phyloP scores from a whole-genome alignment of 345 rosid genomes.

The Anastatica hierochuntica region DNA sequence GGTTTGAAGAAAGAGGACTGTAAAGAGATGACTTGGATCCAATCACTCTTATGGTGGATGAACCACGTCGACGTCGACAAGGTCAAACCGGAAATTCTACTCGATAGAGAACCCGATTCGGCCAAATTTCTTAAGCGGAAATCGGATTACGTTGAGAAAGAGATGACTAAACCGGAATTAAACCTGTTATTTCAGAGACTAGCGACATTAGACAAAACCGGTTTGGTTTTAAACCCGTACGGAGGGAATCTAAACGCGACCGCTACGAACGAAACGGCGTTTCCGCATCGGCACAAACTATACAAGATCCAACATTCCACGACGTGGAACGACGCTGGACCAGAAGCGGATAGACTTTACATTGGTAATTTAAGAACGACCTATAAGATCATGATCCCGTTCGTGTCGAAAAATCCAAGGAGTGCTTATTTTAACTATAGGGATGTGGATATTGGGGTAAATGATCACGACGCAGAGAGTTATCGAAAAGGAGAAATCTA shows the following conservation, averaged over 20 bases:
- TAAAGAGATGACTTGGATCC: constrained; percentile 40
- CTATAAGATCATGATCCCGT: constrained; percentile 33
- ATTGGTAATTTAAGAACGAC: constrained; percentile 28
- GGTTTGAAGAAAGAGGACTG: constrained; percentile 34
- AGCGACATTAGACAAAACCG: constrained; percentile 7
- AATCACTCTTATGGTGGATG: constrained; percentile 30
- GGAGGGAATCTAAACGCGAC: constrained; percentile 50
- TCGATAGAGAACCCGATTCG: constrained; percentile 19
- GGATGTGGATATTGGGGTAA: constrained; percentile 54
- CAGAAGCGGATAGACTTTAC: constrained; percentile 20
- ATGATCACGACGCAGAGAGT: constrained; percentile 20
- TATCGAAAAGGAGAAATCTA: constrained; percentile 38
- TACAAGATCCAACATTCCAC: constrained; percentile 34
- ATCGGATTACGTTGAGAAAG: constrained; percentile 41
- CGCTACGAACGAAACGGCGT: constrained; percentile 27
- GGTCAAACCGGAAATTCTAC: constrained; percentile 23
- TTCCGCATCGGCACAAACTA: constrained; percentile 47
- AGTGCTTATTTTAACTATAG: constrained; percentile 49
- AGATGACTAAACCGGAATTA: constrained; percentile 30
- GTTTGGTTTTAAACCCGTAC: constrained; percentile 41
- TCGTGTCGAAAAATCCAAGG: constrained; percentile 56
- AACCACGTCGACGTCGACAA: constrained; percentile 11
- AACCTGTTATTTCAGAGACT: constrained; percentile 23
- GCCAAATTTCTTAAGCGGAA: constrained; percentile 32
- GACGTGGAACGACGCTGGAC: constrained; percentile 30